Base-by-base conservation (phyloP, 768 basidiomycete species). In the Leccinum disarticulatum region DNA sequence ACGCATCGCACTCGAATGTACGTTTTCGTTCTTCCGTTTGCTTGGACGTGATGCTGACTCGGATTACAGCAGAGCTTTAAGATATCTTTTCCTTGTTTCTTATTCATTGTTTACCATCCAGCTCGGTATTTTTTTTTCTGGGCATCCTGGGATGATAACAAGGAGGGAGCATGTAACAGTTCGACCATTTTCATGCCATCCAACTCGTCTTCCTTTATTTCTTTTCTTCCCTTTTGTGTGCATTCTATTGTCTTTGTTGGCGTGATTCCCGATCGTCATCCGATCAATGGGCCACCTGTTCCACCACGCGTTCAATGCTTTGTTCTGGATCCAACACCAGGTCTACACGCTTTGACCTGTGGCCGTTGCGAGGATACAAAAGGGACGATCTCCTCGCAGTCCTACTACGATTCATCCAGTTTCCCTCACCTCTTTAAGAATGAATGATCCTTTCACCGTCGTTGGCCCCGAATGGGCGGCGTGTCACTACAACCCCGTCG, bases 1-100 rank as follows among this genome's bases (percentile, higher is more conserved):
- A 66, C 28, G 41, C 56, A 8, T 47, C 56, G 17, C 60, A 62
- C 17, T 28, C 66, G 50, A 64, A 15, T 15, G 66, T 70, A 31
- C 52, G 69, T 27, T 11, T 14, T 9, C 22, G 41, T 13, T 7
- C 22, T 2, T 52, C 17, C 38, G 6, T 13, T 17, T 30, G n/a
- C 14, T 31, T 11, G 30, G 7, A 27, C 13, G 6, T 27, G 46
- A 15, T 14, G 28, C 57, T 67, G 4, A 67, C 60, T 19, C 17
- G 4, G 28, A 7, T 2, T 31, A 15, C 65, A 54, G 70, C 69
- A 38, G 69, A 70, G 28, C 63, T 71, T 36, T 67, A 63, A 38
- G 52, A 3, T 55, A 33, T 58, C n/a, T n/a, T 43, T n/a, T 41
- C 4, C 38, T 41, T 36, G 13, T 36, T 36, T 36, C 35, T 36